A percentile compares a stretch with the other conserved stretches of the same genome.
These are phyloP conservation scores for Petunia hybrid DNA, from an alignment of 305 asterid genomes.

Conservation along the genomic window DNA sequence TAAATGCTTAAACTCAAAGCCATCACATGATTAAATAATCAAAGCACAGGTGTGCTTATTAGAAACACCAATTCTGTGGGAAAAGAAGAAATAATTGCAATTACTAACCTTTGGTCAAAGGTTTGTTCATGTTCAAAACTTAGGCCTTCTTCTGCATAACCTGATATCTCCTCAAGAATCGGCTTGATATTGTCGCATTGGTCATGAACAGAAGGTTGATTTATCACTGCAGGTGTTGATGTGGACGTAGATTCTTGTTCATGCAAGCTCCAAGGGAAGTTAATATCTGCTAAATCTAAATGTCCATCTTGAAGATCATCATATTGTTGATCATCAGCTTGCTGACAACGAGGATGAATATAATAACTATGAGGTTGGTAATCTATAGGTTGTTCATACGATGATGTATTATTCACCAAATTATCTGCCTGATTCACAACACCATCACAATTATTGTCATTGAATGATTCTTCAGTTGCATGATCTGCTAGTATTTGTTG, in stretches of 20 bases:
- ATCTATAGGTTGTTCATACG: conserved; percentile 6
- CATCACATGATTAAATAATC: conserved; percentile 9
- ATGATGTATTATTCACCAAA: conserved; percentile 7
- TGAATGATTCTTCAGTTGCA: conserved; percentile 27
- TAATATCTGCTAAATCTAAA: conserved; percentile 33
- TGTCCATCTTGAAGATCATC: conserved; percentile 30
- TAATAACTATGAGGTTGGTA: conserved; percentile 28
- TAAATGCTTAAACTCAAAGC: neutral
- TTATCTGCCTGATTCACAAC: conserved; percentile 27
- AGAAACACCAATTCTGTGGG: neutral
- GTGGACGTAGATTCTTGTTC: conserved; percentile 27
- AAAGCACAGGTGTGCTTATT: neutral
- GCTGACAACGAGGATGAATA: conserved; percentile 30
- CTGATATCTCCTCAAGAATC: conserved; percentile 51
- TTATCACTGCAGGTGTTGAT: conserved; percentile 12
- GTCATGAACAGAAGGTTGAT: conserved; percentile 34
- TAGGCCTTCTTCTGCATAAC: conserved; percentile 50
- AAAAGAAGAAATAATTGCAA: neutral
- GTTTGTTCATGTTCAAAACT: conserved; percentile 55
- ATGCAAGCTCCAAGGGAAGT: conserved; percentile 56
- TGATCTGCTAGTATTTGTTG: conserved; percentile 29
- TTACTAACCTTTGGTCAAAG: conserved; percentile 50
- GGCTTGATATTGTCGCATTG: conserved; percentile 47
- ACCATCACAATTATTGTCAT: conserved; percentile 29
- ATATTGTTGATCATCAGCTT: conserved; percentile 30